phyloP scores from a whole-genome alignment of 495 filamentous ascomycete species.

The Glarea lozoyensis region DNA sequence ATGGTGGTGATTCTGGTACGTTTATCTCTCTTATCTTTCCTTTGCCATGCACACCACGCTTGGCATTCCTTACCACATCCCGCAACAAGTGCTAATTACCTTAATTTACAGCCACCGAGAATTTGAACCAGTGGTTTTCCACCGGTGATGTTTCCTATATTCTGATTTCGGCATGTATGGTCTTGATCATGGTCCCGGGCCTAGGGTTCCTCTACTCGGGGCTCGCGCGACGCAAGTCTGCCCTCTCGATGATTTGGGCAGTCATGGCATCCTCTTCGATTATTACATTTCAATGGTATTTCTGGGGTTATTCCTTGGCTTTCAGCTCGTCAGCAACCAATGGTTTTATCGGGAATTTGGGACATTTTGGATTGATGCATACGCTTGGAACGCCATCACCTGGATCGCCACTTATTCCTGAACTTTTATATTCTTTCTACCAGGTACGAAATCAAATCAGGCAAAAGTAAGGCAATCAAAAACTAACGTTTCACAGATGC shows the following conservation, averaged over 20 bases:
- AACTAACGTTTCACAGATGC: slow-evolving; percentile 53
- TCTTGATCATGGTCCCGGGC: slow-evolving; percentile 79
- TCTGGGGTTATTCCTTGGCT: slow-evolving; percentile 94
- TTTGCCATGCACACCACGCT: neutral
- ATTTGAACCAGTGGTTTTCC: slow-evolving; percentile 75
- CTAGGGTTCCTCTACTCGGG: slow-evolving; percentile 83
- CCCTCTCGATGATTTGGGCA: slow-evolving; percentile 89
- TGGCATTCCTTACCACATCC: slow-evolving; percentile 28
- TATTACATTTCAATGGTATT: slow-evolving; percentile 96
- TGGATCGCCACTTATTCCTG: slow-evolving; percentile 71
- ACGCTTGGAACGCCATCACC: slow-evolving; percentile 75
- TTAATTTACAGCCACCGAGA: slow-evolving; percentile 16
- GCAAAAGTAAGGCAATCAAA: slow-evolving; percentile 1
- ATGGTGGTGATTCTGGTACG: slow-evolving; percentile 80
- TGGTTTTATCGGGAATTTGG: slow-evolving; percentile 76
- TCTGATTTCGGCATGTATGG: slow-evolving; percentile 86
- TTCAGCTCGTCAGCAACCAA: slow-evolving; percentile 79
- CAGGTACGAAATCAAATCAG: slow-evolving; percentile 38
- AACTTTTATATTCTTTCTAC: slow-evolving; percentile 85
- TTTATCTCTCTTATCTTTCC: slow-evolving; percentile 17
- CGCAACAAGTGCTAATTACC: slow-evolving; percentile 29
- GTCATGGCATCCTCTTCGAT: slow-evolving; percentile 84
- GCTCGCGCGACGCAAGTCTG: slow-evolving; percentile 92
- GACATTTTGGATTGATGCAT: slow-evolving; percentile 77
- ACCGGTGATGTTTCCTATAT: slow-evolving; percentile 71